These are phyloP conservation scores for Coniosporium tulheliwenetii DNA, from an alignment of 2,329 filamentous ascomycete genomes.

Conservation along the genomic window DNA sequence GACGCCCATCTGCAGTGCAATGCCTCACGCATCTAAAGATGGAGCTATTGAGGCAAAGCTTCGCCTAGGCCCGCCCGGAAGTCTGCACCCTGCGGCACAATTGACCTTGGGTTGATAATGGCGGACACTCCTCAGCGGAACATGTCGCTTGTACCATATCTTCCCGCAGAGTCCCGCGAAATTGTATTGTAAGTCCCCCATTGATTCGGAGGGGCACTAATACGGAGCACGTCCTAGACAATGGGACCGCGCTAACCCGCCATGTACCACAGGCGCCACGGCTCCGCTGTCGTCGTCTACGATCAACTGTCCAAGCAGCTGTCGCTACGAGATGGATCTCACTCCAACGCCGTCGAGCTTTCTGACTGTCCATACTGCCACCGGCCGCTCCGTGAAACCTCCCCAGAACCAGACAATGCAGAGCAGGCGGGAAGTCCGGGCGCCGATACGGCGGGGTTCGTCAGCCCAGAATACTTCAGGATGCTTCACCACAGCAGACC, in stretches of 20 bases:
- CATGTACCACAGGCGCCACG: constrained; percentile 53
- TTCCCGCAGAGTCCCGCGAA: constrained; percentile 56
- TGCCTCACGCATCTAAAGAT: no score
- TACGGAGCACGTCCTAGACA: background rate
- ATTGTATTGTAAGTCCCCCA: constrained; percentile 53
- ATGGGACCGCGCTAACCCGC: no score
- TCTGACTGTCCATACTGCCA: constrained; percentile 84
- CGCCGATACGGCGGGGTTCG: constrained; percentile 46
- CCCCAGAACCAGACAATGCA: constrained; percentile 13
- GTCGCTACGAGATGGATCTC: constrained; percentile 53
- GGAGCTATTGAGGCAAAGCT: no score
- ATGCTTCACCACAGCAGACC: constrained; percentile 57
- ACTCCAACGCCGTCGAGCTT: constrained; percentile 36
- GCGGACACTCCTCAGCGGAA: constrained; percentile 16
- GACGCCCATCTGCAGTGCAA: no score
- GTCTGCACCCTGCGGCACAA: no score
- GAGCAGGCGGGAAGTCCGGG: constrained; percentile 17
- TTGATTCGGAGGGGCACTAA: constrained; percentile 6
- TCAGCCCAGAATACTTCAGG: constrained; percentile 87
- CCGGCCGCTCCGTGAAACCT: constrained; percentile 46
- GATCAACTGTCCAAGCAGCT: constrained; percentile 75
- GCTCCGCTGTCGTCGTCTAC: constrained; percentile 81
- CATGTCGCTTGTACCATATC: constrained; percentile 64
- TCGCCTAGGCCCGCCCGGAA: no score
- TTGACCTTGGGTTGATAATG: constrained; percentile 9